These are phyloP conservation scores for Pseudomonodictys pantanalensis DNA, from an alignment of 495 filamentous ascomycete genomes.

Conservation along the genomic window DNA sequence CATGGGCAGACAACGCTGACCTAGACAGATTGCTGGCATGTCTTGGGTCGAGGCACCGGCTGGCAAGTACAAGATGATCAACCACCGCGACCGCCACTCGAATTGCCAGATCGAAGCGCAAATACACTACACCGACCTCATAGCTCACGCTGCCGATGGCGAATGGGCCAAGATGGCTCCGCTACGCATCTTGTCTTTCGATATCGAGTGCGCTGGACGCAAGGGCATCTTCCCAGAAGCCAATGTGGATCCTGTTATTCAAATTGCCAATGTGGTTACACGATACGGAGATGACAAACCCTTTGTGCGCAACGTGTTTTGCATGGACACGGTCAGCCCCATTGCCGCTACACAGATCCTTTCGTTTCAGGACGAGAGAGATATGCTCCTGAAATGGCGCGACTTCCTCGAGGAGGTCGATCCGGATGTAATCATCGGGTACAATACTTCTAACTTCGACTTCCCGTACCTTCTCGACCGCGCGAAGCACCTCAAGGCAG, in stretches of 20 bases:
- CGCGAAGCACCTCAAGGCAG: slow-evolving; percentile 75
- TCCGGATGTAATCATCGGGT: slow-evolving; percentile 96
- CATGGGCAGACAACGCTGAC: slow-evolving; percentile 4
- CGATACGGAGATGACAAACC: slow-evolving; percentile 93
- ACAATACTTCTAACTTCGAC: slow-evolving; percentile 99
- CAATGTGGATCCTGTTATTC: slow-evolving; percentile 88
- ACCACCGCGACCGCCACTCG: slow-evolving; percentile 62
- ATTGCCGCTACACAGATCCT: slow-evolving; percentile 95
- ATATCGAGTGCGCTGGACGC: slow-evolving; percentile 97
- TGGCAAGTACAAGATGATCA: slow-evolving; percentile 66
- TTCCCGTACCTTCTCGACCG: slow-evolving; percentile 94
- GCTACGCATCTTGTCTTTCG: slow-evolving; percentile 86
- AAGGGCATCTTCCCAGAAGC: slow-evolving; percentile 97
- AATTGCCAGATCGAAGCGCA: slow-evolving; percentile 94
- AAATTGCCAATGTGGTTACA: slow-evolving; percentile 97
- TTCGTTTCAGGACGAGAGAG: slow-evolving; percentile 71
- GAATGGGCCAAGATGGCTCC: slow-evolving; percentile 99
- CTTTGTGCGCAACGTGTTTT: slow-evolving; percentile 95
- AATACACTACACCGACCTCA: slow-evolving; percentile 75
- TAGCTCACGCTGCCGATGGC: slow-evolving; percentile 83
- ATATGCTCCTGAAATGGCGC: slow-evolving; percentile 86
- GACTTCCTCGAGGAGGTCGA: slow-evolving; percentile 89
- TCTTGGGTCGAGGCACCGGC: slow-evolving; percentile 90
- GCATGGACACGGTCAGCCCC: slow-evolving; percentile 79
- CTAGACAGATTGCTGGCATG: slow-evolving; percentile 80